Evolutionary conservation across 768 basidiomycete species (phyloP).

Genomic region (Chalciporus pseudorubinellus): DNA sequence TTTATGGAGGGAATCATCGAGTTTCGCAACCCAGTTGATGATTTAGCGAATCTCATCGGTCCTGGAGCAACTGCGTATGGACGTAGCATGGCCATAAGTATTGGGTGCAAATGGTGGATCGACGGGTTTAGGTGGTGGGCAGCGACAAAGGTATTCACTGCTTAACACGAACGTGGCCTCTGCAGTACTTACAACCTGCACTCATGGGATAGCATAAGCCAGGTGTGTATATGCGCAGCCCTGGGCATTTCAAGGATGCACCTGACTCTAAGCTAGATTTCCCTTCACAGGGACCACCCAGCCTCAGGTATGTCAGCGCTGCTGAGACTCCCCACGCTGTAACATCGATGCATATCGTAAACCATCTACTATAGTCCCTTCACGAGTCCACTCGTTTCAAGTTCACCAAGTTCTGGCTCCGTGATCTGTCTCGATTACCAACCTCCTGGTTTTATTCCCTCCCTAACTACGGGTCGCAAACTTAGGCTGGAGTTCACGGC

Average conservation of each 20-base stretch:
- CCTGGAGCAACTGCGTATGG: conserved; percentile 35
- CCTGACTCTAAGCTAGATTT: background rate
- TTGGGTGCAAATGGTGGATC: conserved; percentile 35
- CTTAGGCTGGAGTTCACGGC: conserved; percentile 38
- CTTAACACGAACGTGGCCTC: too few relatives aligned
- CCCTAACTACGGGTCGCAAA: conserved; percentile 17
- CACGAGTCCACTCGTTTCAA: conserved; percentile 5
- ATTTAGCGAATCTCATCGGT: conserved; percentile 39
- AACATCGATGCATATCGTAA: conserved; percentile 6
- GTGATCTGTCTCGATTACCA: conserved; percentile 24
- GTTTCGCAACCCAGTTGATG: conserved; percentile 38
- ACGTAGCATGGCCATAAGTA: conserved; percentile 35
- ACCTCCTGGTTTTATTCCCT: conserved; percentile 10
- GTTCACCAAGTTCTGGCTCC: conserved; percentile 5
- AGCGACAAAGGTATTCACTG: conserved; percentile 15
- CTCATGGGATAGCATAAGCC: conserved; percentile 7
- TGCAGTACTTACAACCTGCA: background rate
- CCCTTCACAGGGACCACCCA: background rate
- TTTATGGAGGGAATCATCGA: conserved; percentile 43
- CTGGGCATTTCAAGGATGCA: background rate
- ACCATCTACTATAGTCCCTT: background rate
- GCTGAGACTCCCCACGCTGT: background rate
- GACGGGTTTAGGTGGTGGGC: conserved; percentile 37
- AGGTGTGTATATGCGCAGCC: conserved; percentile 23
- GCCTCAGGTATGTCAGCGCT: background rate